Percentiles rank a stretch among this genome's conserved stretches.
Conservation (phyloP, 805 yeast genomes). For the Hanseniaspora lachancei region DNA sequence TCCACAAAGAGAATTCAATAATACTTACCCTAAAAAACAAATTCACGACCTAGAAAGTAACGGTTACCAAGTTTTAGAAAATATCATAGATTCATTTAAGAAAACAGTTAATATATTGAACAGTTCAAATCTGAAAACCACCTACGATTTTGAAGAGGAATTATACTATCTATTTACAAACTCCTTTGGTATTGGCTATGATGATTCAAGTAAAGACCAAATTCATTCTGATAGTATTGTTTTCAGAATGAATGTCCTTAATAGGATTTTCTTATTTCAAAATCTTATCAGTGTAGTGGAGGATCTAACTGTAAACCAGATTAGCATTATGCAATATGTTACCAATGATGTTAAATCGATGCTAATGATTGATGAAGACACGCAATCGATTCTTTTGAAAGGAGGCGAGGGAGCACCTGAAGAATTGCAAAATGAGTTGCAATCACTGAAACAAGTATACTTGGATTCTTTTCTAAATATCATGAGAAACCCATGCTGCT, state of each 20-base stretch:
- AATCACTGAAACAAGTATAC: constrained; percentile 25
- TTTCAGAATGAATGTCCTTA: neutral
- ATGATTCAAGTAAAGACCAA: neutral
- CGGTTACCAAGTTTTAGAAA: neutral
- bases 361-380: neutral
- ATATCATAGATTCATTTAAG: neutral
- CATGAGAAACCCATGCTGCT: constrained; percentile 65
- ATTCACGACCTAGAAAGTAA: neutral
- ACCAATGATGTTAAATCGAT: constrained; percentile 6
- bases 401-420: neutral
- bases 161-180: neutral
- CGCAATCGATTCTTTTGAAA: neutral
- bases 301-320: neutral
- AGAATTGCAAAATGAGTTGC: constrained; percentile 33
- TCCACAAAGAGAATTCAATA: neutral
- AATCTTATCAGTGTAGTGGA: neutral
- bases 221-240: neutral
- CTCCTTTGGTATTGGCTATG: neutral
- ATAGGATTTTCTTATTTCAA: neutral
- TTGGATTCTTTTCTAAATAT: constrained; percentile 33
- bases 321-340: constrained; percentile 1
- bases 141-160: neutral
- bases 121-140: neutral
- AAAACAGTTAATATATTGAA: neutral
- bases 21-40: constrained; percentile 3